These are phyloP conservation scores for Amaranthus cruentus DNA, from an alignment of 148 eudicot genomes.

Conservation along the genomic window DNA sequence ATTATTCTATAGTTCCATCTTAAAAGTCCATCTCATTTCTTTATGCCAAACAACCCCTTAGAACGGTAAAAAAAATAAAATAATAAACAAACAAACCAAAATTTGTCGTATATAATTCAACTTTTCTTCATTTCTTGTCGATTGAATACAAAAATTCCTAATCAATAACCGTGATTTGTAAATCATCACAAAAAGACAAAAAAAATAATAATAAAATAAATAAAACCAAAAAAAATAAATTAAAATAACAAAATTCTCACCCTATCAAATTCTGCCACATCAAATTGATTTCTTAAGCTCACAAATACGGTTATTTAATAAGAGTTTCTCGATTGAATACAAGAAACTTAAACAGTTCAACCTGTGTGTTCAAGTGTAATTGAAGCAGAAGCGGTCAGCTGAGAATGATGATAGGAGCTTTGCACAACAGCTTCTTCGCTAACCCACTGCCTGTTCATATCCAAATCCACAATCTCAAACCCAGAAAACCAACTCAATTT, in stretches of 20 bases:
- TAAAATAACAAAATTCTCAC: not conserved
- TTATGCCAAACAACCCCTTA: no score
- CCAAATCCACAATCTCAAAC: constrained; percentile 36
- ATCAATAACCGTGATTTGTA: no score
- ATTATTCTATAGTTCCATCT: no score
- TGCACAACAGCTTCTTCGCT: constrained; percentile 49
- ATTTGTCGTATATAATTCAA: no score
- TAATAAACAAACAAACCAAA: no score
- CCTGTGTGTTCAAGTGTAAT: not conserved
- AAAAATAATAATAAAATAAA: constrained; percentile 8
- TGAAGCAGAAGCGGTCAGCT: not conserved
- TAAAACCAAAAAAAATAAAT: not conserved
- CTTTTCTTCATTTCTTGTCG: no score
- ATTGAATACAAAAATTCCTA: no score
- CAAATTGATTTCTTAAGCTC: not conserved
- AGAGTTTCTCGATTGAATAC: not conserved
- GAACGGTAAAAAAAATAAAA: no score
- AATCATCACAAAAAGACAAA: not conserved
- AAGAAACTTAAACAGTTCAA: not conserved
- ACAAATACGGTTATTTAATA: not conserved
- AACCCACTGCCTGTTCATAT: constrained; percentile 33
- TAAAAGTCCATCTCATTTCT: no score
- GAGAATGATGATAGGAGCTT: constrained; percentile 34
- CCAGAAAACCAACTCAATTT: constrained; percentile 14
- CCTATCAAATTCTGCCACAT: no score